phyloP scores from a whole-genome alignment of 2,329 filamentous ascomycete genomes.

The Aquanectria penicillioides region DNA sequence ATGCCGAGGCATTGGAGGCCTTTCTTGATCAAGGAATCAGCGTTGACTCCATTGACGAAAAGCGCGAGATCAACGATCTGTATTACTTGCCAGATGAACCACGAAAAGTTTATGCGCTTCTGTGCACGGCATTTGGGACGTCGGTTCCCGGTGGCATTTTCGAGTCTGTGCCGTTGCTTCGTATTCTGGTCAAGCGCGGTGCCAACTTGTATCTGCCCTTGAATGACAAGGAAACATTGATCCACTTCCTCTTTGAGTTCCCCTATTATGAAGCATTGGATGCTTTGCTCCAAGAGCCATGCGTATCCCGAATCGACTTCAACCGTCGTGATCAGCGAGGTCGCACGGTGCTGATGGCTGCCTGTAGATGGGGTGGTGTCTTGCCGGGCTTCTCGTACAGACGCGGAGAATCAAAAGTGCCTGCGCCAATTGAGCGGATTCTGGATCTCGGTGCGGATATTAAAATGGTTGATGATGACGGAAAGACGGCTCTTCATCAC shows the following conservation, averaged over 20 bases:
- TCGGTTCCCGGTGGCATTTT: rapidly evolving
- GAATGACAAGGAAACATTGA: slow-evolving; percentile 29
- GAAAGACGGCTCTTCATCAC: slow-evolving; percentile 34
- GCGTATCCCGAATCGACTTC: slow-evolving; percentile 30
- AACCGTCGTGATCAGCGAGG: slow-evolving; percentile 29
- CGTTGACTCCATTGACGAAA: slow-evolving; percentile 15
- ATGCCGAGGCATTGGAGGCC: slow-evolving; percentile 11
- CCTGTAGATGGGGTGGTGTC: slow-evolving; percentile 17
- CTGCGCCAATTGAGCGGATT: slow-evolving; percentile 15
- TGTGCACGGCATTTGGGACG: slow-evolving; percentile 8
- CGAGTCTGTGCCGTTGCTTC: slow-evolving; percentile 12
- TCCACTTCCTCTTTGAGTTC: slow-evolving; percentile 29
- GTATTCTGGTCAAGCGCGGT: slow-evolving; percentile 16
- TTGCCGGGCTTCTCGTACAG: neutral
- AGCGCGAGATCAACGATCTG: neutral
- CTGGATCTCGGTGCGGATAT: slow-evolving; percentile 28
- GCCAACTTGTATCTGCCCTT: slow-evolving; percentile 31
- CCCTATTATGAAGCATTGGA: neutral
- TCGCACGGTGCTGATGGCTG: slow-evolving; percentile 32
- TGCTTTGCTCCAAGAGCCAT: slow-evolving; percentile 25
- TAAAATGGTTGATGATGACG: slow-evolving; percentile 21
- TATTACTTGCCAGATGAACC: neutral
- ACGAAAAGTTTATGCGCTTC: slow-evolving; percentile 21
- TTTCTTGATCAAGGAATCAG: slow-evolving; percentile 28
- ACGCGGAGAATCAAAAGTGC: neutral